Evolutionary conservation across 2,329 filamentous ascomycete species (phyloP).

Genomic region (Ophiocordyceps unilateralis): DNA sequence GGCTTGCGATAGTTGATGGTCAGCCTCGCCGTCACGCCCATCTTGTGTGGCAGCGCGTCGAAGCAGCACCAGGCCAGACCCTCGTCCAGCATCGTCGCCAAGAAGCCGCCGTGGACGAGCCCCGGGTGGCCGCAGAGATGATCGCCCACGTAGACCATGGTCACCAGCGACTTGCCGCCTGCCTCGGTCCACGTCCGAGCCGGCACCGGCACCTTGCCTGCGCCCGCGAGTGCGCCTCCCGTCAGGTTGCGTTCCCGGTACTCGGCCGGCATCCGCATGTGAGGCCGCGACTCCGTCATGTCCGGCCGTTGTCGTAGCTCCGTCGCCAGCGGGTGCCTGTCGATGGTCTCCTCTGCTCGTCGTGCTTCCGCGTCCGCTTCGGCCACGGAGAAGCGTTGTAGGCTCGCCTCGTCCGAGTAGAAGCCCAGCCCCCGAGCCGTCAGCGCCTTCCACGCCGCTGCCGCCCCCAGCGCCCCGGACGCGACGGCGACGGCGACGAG

Average conservation of each 20-base stretch:
- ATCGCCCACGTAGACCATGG: slow-evolving; percentile 59
- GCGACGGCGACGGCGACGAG: slow-evolving; percentile 13
- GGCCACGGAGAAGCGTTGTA: slow-evolving; percentile 42
- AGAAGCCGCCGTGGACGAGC: slow-evolving; percentile 75
- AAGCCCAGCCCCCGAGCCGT: slow-evolving; percentile 18
- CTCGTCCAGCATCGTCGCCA: slow-evolving; percentile 89
- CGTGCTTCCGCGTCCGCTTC: slow-evolving; percentile 28
- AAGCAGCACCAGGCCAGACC: slow-evolving; percentile 80
- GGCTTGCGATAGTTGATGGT: slow-evolving; percentile 72
- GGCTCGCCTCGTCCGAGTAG: slow-evolving; percentile 50
- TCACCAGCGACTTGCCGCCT: slow-evolving; percentile 50
- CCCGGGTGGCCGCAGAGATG: slow-evolving; percentile 80
- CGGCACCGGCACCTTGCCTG: slow-evolving; percentile 62
- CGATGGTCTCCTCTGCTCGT: slow-evolving; percentile 57
- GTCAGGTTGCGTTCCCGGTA: slow-evolving; percentile 65
- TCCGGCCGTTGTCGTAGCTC: slow-evolving; percentile 48
- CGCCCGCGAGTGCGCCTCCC: slow-evolving; percentile 59
- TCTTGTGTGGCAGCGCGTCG: slow-evolving; percentile 67
- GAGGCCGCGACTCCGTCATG: slow-evolving; percentile 63
- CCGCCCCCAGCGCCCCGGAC: slow-evolving; percentile 15
- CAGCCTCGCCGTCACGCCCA: slow-evolving; percentile 74
- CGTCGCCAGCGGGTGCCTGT: slow-evolving; percentile 55
- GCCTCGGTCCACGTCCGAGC: slow-evolving; percentile 62
- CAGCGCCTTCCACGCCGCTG: slow-evolving; percentile 18
- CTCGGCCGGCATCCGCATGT: slow-evolving; percentile 63